A percentile compares a stretch with the other conserved stretches of the same genome.
phyloP scores from a whole-genome alignment of 768 basidiomycete genomes.

The Tephrocybe sp. region DNA sequence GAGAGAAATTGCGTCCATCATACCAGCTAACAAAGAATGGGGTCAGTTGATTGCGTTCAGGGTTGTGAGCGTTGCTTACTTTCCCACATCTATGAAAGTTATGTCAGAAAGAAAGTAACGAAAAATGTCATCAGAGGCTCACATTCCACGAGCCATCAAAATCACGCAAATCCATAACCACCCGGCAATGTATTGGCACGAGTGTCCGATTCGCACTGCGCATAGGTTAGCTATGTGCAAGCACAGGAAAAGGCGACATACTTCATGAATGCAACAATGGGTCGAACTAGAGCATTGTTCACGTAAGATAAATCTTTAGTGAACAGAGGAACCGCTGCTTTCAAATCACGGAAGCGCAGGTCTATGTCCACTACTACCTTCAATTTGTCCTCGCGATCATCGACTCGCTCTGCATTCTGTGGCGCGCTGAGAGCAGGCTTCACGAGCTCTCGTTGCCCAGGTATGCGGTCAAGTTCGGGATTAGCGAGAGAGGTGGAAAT shows the following conservation, averaged over 20 bases:
- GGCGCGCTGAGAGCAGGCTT: conserved; percentile 85
- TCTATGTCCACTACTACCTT: conserved; percentile 88
- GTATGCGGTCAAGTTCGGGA: conserved; percentile 56
- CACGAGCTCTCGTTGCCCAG: conserved; percentile 83
- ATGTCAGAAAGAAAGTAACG: conserved; percentile 13
- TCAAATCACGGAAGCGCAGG: conserved; percentile 90
- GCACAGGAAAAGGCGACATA: conserved; percentile 35
- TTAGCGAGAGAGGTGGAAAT: conserved; percentile 64
- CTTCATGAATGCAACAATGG: conserved; percentile 99
- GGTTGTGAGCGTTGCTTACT: conserved; percentile 45
- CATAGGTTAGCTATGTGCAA: conserved; percentile 7
- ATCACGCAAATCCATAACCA: conserved; percentile 79
- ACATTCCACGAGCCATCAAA: conserved; percentile 98
- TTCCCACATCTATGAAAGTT: conserved; percentile 76
- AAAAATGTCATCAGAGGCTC: conserved; percentile 30
- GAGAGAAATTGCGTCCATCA: conserved; percentile 87
- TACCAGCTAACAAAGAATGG: conserved; percentile 60
- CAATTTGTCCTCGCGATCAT: conserved; percentile 35
- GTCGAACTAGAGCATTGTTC: conserved; percentile 89
- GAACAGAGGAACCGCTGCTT: conserved; percentile 93
- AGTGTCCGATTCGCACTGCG: conserved; percentile 88
- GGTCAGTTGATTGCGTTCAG: conserved; percentile 15
- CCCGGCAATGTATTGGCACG: conserved; percentile 89
- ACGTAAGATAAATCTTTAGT: conserved; percentile 86
- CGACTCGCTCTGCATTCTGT: conserved; percentile 34